A percentile compares a stretch with the other conserved stretches of the same genome.
These are phyloP conservation scores for Rhodotorula sp. DNA, from an alignment of 1,284 basidiomycete genomes.

Conservation along the genomic window DNA sequence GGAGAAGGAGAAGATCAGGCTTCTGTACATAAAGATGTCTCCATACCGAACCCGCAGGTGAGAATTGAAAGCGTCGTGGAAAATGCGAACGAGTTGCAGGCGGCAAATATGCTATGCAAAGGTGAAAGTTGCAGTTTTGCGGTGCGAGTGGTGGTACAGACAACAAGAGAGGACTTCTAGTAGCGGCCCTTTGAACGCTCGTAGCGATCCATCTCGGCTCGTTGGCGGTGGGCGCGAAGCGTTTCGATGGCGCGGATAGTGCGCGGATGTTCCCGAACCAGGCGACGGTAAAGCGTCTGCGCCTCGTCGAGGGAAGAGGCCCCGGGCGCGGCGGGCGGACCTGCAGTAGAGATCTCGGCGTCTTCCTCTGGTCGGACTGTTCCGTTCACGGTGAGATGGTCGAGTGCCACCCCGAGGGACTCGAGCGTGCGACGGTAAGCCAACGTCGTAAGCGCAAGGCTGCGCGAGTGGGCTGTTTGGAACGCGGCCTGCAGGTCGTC, in stretches of 20 bases:
- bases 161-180: not conserved
- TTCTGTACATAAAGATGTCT: no score
- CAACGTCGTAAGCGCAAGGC: conserved; percentile 10
- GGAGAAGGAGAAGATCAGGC: no score
- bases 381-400: conserved; percentile 4
- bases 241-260: conserved; percentile 1
- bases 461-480: not conserved
- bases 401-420: conserved; percentile 8
- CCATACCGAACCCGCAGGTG: no score
- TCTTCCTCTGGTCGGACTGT: not conserved
- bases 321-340: not conserved
- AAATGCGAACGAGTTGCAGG: no score
- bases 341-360: not conserved
- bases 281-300: not conserved
- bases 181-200: conserved; percentile 2
- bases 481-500: not conserved
- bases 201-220: not conserved
- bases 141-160: not conserved
- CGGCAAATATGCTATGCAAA: no score
- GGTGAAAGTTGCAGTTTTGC: not conserved
- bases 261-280: not conserved
- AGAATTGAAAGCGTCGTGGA: no score
- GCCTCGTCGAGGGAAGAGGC: not conserved
- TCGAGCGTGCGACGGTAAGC: conserved; percentile 15
- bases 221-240: not conserved